These are phyloP conservation scores for Artemisia argyi DNA, from an alignment of 129 eudicot genomes.

Conservation along the genomic window DNA sequence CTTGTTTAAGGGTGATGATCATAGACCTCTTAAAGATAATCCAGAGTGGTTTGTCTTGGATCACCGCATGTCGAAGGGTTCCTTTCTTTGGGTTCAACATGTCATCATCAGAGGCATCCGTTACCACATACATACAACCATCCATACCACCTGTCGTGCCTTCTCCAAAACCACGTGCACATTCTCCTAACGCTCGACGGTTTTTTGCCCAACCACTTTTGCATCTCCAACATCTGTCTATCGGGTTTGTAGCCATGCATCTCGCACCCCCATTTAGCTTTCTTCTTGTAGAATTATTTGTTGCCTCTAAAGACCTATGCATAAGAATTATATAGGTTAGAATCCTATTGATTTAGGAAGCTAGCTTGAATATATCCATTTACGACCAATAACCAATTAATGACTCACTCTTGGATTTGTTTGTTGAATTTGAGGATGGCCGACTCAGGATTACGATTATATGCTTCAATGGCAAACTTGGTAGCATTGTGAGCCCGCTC, in stretches of 20 bases:
- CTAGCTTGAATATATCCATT: neutral
- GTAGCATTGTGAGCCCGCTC: constrained; percentile 38
- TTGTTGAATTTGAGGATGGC: constrained; percentile 36
- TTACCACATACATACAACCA: constrained; percentile 61
- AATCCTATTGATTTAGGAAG: neutral
- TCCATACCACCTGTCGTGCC: constrained; percentile 57
- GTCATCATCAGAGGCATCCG: constrained; percentile 50
- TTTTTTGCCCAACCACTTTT: constrained; percentile 47
- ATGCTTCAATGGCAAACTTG: constrained; percentile 25
- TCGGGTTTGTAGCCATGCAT: constrained; percentile 68
- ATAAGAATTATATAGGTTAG: neutral
- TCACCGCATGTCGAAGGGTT: constrained; percentile 74
- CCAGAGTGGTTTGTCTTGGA: constrained; percentile 75
- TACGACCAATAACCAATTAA: too few species aligned
- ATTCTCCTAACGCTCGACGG: constrained; percentile 54
- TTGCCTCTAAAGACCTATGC: constrained; percentile 15
- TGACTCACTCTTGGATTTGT: constrained; percentile 40
- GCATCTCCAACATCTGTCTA: constrained; percentile 82
- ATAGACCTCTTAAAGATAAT: constrained; percentile 51
- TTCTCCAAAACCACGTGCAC: constrained; percentile 68
- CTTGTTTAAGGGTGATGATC: constrained; percentile 59
- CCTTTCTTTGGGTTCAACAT: constrained; percentile 59
- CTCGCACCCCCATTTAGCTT: constrained; percentile 17
- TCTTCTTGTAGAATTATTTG: constrained; percentile 44
- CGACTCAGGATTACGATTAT: constrained; percentile 41